phyloP scores from a whole-genome alignment of 2,329 filamentous ascomycete genomes.

The Gaeumannomyces tritici region DNA sequence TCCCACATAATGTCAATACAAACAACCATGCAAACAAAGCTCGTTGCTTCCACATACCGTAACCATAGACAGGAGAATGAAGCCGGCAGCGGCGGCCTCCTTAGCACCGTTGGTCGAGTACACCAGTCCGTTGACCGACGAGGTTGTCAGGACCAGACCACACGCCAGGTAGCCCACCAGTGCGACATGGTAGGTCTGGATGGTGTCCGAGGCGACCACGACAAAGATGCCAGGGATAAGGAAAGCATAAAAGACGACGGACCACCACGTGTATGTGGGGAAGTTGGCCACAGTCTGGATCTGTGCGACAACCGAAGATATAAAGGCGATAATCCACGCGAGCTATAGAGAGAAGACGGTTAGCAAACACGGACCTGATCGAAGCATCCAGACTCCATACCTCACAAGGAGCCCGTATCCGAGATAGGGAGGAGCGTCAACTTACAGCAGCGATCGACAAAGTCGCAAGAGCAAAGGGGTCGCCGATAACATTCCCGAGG shows the following conservation, averaged over 20 bases:
- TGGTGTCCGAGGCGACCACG: slow-evolving; percentile 74
- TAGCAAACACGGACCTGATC: neutral
- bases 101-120: slow-evolving; percentile 64
- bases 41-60: slow-evolving; percentile 53
- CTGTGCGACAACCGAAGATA: slow-evolving; percentile 70
- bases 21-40: neutral
- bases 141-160: slow-evolving; percentile 76
- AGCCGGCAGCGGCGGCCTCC: slow-evolving; percentile 83
- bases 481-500: slow-evolving; percentile 84
- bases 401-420: neutral
- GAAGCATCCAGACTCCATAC: too few species aligned
- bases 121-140: slow-evolving; percentile 77
- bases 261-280: slow-evolving; percentile 90
- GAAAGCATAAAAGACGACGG: slow-evolving; percentile 75
- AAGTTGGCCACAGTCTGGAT: slow-evolving; percentile 44
- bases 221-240: slow-evolving; percentile 71
- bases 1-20: neutral
- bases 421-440: slow-evolving; percentile 16
- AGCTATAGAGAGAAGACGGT: slow-evolving; percentile 45
- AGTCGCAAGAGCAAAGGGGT: slow-evolving; percentile 91
- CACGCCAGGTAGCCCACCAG: slow-evolving; percentile 79
- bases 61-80: slow-evolving; percentile 89
- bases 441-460: slow-evolving; percentile 84
- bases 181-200: slow-evolving; percentile 84
- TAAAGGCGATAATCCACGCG: slow-evolving; percentile 89